These are phyloP conservation scores for Polyporus tsugae DNA, from an alignment of 1,284 basidiomycete genomes.

Conservation along the genomic window DNA sequence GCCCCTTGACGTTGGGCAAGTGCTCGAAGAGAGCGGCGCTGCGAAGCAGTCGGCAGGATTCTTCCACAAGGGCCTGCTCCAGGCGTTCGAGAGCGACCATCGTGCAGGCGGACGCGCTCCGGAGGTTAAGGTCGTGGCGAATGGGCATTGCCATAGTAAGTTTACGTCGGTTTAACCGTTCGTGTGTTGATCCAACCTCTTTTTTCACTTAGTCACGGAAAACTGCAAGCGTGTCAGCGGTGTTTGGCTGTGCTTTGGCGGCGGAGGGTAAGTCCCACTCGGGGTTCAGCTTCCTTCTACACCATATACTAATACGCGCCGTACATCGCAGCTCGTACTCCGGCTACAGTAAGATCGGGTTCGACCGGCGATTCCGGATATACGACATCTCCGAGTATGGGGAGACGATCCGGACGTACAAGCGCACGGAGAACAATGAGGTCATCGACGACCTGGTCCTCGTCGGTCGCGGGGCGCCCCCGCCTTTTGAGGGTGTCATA, in stretches of 20 bases:
- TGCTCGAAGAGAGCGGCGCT: conserved; percentile 66
- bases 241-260: conserved; percentile 95
- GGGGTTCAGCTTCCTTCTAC: neutral
- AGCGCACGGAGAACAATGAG: conserved; percentile 81
- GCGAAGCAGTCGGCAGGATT: conserved; percentile 82
- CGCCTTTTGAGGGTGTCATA: conserved; percentile 28
- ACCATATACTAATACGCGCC: neutral
- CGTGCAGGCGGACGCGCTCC: conserved; percentile 55
- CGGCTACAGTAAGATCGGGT: conserved; percentile 84
- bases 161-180: conserved; percentile 17
- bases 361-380: conserved; percentile 89
- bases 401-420: conserved; percentile 90
- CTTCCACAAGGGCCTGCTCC: conserved; percentile 80
- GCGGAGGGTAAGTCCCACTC: conserved; percentile 70
- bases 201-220: conserved; percentile 69
- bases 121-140: conserved; percentile 86
- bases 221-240: conserved; percentile 87
- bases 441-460: conserved; percentile 74
- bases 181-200: neutral
- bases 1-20: conserved; percentile 73
- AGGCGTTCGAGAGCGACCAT: conserved; percentile 71
- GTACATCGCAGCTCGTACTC: conserved; percentile 73
- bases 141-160: conserved; percentile 87
- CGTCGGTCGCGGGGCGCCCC: conserved; percentile 52
- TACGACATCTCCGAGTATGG: conserved; percentile 89